Base-by-base conservation (phyloP, 768 basidiomycete species). In the Hericium rajendrae region DNA sequence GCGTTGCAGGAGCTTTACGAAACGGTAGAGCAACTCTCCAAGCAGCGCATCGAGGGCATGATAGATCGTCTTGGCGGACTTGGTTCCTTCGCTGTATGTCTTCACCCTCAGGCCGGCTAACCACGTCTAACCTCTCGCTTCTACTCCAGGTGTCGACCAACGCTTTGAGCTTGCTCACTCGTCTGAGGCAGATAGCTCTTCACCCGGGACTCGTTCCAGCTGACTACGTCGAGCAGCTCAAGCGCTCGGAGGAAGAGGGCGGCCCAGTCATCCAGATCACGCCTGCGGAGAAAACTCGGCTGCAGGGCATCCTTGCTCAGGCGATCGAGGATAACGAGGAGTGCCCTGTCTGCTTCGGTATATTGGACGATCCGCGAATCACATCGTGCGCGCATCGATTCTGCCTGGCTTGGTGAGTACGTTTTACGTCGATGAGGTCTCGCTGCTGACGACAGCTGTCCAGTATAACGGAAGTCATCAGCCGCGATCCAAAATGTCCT, bases 301-400 rank as follows among this genome's bases (percentile, higher is more conserved):
- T 92, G 38, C 86, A 88, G 65, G 68, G 64, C 22, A 60, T 78
- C 4, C 76, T 92, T 48, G 75, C 78, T 11, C 79, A 84, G 64
- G 81, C 81, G 0, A 82, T 91, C 39, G 90, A 91, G 65, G 88
- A 92, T 61, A 84, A 75, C 54, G 86, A 91, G 71, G 90, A 92
- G 67, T 92, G 90, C 65, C 87, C 89, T 0, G 75, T 91, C 53
- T 91, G 88, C 64, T 85, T 89, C 59, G 69, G 70, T 57, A 69
- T 81, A 18, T 62, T 86, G 9, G 75, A 70, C 15, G 82, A 90
- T 32, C 80, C 88, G 2, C 75, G 86, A 49, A 90, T 92, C 58
- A 90, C 89, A 0, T 72, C 74, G 50, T 92, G 90, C 65, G 69
- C 81, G 3, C 90, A 92, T 65, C 72, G 75, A 59, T 92, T 86